A percentile compares a stretch with the other conserved stretches of the same genome.
Conservation (phyloP, 2,329 filamentous ascomycete genomes). For the Fusarium oxysporum region DNA sequence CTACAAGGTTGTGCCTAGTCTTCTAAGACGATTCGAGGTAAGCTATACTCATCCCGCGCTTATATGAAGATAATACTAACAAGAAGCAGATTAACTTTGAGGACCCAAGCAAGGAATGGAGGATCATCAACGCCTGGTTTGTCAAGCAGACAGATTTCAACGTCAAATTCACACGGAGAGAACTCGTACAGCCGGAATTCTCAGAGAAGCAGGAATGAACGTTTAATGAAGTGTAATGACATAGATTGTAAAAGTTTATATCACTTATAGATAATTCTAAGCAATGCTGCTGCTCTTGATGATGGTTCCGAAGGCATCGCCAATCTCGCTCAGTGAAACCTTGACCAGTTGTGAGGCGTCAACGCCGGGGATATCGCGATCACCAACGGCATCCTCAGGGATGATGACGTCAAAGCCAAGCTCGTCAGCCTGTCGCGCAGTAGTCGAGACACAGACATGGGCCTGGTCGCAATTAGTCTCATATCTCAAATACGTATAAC, state of each 20-base stretch:
- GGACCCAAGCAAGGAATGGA: conserved; percentile 67
- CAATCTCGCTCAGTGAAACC: conserved; percentile 68
- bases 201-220: conserved; percentile 15
- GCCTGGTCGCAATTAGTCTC: conserved; percentile 55
- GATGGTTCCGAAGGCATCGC: conserved; percentile 72
- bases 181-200: conserved; percentile 54
- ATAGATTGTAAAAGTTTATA: background rate
- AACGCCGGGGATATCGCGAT: conserved; percentile 73
- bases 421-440: conserved; percentile 70
- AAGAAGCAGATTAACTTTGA: conserved; percentile 62
- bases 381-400: conserved; percentile 71
- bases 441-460: conserved; percentile 73
- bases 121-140: conserved; percentile 71
- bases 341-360: conserved; percentile 63
- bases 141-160: conserved; percentile 70
- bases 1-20: conserved; percentile 68
- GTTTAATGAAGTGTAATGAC: background rate
- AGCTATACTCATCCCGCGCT: fast-evolving
- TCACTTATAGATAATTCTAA: background rate
- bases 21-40: conserved; percentile 42
- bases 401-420: conserved; percentile 73
- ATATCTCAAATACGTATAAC: background rate
- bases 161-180: conserved; percentile 57
- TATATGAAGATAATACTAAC: background rate
- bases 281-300: conserved; percentile 53